phyloP scores from a whole-genome alignment of 1,284 basidiomycete species.

The Ceratobasidium sp. region DNA sequence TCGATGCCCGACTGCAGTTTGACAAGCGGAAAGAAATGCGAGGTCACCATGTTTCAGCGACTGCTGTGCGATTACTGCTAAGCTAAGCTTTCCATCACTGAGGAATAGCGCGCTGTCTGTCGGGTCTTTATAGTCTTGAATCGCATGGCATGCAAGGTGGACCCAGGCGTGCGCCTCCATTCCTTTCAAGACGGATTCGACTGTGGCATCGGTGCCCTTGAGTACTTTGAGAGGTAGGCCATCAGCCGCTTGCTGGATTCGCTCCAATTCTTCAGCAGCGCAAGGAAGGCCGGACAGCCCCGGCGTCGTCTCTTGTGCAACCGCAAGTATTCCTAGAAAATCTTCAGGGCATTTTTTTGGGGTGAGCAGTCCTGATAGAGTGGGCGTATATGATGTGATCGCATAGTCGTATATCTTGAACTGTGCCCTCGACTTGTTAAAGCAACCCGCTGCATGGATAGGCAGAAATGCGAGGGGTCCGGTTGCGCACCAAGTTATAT shows the following conservation, averaged over 20 bases:
- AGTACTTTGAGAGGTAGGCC: not conserved
- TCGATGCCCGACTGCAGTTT: constrained; percentile 15
- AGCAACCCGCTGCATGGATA: constrained; percentile 16
- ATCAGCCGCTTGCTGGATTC: not conserved
- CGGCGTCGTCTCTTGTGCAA: constrained; percentile 1
- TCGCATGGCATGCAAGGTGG: constrained; percentile 21
- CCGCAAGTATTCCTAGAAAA: constrained; percentile 3
- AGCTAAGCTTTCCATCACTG: not conserved
- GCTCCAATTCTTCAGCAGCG: not conserved
- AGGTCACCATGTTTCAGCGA: not conserved
- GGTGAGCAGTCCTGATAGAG: not conserved
- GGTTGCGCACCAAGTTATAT: constrained; percentile 21
- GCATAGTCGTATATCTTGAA: constrained; percentile 13
- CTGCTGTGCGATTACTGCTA: constrained; percentile 1
- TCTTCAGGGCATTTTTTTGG: not conserved
- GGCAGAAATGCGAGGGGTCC: constrained; percentile 23
- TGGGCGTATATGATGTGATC: constrained; percentile 12
- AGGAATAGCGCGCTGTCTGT: constrained; percentile 15
- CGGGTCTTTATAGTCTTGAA: constrained; percentile 4
- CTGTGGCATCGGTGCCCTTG: not conserved
- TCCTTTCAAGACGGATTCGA: not conserved
- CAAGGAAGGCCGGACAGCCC: not conserved
- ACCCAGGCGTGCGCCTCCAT: constrained; percentile 6
- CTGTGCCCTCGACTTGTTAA: no score
- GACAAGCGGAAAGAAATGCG: constrained; percentile 30